Evolutionary conservation across 331 rosid genomes (phyloP).

Genomic region (Acacia pycnantha): DNA sequence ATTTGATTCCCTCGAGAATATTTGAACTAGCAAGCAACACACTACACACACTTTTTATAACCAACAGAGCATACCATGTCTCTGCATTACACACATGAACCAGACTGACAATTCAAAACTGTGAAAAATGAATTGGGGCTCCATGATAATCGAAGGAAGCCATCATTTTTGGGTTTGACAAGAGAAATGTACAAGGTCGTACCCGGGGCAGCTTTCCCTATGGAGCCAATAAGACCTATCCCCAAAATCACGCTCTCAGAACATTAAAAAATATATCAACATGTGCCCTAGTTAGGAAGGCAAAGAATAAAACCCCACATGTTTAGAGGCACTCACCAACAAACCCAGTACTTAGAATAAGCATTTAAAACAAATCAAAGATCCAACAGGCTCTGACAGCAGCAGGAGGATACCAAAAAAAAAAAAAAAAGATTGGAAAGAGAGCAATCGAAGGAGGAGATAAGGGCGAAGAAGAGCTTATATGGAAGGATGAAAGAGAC

Average conservation of each 20-base stretch:
- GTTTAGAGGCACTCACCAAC: constrained; percentile 51
- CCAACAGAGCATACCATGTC: constrained; percentile 27
- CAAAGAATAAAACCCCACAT: constrained; percentile 67
- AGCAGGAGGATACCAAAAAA: constrained; percentile 16
- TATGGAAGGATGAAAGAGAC: constrained; percentile 22
- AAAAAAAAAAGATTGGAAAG: not conserved
- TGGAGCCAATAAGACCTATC: constrained; percentile 41
- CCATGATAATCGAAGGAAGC: constrained; percentile 9
- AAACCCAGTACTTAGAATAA: constrained; percentile 39
- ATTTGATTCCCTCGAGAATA: constrained; percentile 37
- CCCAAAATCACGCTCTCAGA: constrained; percentile 52
- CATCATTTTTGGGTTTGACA: not conserved
- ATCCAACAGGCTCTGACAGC: constrained; percentile 47
- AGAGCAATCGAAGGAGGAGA: constrained; percentile 11
- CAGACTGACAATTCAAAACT: constrained; percentile 16
- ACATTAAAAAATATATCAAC: constrained; percentile 24
- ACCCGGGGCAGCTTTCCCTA: constrained; percentile 31
- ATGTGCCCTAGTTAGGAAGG: constrained; percentile 48
- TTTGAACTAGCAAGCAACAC: constrained; percentile 30
- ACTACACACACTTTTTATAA: constrained; percentile 23
- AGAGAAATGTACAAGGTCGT: constrained; percentile 30
- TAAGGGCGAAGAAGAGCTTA: constrained; percentile 8
- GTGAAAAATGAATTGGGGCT: constrained; percentile 12
- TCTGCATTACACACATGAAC: constrained; percentile 30
- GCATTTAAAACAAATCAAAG: constrained; percentile 32